Conservation (phyloP, 192 early-diverging fungal genomes). For the Entomortierella parvispora region DNA sequence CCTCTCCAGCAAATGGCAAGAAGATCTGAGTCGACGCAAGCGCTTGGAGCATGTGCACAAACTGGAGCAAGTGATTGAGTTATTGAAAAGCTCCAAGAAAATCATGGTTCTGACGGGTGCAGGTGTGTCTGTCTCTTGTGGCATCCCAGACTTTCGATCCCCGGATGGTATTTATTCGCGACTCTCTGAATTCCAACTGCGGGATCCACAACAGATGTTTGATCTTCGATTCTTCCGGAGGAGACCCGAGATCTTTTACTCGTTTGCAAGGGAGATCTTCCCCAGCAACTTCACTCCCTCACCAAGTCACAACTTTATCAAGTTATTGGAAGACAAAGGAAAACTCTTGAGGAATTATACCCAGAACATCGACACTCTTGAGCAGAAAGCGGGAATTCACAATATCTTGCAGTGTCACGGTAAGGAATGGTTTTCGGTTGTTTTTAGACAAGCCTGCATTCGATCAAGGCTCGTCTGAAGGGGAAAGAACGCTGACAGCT, state of each 20-base stretch:
- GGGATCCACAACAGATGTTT: slow-evolving; percentile 96
- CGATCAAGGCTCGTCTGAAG: too few relatives aligned
- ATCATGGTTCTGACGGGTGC: slow-evolving; percentile 95
- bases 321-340: slow-evolving; percentile 84
- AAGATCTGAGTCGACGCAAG: slow-evolving; percentile 64
- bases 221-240: slow-evolving; percentile 92
- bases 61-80: slow-evolving; percentile 68
- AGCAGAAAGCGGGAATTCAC: slow-evolving; percentile 86
- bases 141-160: slow-evolving; percentile 97
- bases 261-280: slow-evolving; percentile 92
- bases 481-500: background rate
- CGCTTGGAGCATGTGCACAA: slow-evolving; percentile 66
- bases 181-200: slow-evolving; percentile 88
- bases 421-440: slow-evolving; percentile 26
- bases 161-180: slow-evolving; percentile 91
- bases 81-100: slow-evolving; percentile 67
- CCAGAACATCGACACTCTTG: slow-evolving; percentile 97
- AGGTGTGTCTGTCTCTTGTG: slow-evolving; percentile 93
- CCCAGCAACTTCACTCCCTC: slow-evolving; percentile 90
- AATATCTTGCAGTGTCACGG: slow-evolving; percentile 93
- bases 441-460: too few relatives aligned
- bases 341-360: slow-evolving; percentile 95
- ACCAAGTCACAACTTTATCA: slow-evolving; percentile 89
- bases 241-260: slow-evolving; percentile 92
- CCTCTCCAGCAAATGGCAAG: slow-evolving; percentile 52